Evolutionary conservation across 1,284 basidiomycete species (phyloP).

Genomic region (Malassezia slooffiae): DNA sequence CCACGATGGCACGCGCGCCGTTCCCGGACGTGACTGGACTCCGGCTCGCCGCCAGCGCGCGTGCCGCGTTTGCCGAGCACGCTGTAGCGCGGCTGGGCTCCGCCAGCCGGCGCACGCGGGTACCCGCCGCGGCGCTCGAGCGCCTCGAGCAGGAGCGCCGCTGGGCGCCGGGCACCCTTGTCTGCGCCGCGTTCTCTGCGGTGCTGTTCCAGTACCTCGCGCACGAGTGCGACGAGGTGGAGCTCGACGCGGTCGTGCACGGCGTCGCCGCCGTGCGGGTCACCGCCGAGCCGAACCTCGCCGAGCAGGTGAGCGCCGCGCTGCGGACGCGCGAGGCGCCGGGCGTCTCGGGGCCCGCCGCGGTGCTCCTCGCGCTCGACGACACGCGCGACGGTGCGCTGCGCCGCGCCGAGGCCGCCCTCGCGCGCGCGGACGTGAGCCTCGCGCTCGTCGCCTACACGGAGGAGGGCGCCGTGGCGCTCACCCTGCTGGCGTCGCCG

Average conservation of each 20-base stretch:
- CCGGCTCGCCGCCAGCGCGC: slow-evolving; percentile 9
- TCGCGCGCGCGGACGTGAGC: neutral
- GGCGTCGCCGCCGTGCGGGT: neutral
- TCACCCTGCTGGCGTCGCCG: slow-evolving; percentile 15
- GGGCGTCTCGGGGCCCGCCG: neutral
- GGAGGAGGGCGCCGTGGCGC: neutral
- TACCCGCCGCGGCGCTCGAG: neutral
- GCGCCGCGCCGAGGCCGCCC: no score
- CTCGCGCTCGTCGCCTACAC: neutral
- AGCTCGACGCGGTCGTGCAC: neutral
- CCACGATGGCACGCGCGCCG: slow-evolving; percentile 18
- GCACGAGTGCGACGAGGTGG: slow-evolving; percentile 10
- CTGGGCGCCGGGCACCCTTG: neutral
- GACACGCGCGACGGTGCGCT: no score
- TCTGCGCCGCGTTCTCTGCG: slow-evolving; percentile 2
- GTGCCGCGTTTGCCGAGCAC: slow-evolving; percentile 1
- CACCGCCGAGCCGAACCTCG: neutral
- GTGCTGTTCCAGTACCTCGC: slow-evolving; percentile 9
- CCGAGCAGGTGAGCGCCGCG: no score
- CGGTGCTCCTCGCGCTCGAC: neutral
- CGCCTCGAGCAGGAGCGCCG: neutral
- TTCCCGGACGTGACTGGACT: slow-evolving; percentile 42
- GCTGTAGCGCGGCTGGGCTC: neutral
- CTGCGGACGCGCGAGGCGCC: neutral
- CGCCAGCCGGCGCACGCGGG: neutral